phyloP scores from a whole-genome alignment of 345 rosid species.

The Eucalyptus pauciflora region DNA sequence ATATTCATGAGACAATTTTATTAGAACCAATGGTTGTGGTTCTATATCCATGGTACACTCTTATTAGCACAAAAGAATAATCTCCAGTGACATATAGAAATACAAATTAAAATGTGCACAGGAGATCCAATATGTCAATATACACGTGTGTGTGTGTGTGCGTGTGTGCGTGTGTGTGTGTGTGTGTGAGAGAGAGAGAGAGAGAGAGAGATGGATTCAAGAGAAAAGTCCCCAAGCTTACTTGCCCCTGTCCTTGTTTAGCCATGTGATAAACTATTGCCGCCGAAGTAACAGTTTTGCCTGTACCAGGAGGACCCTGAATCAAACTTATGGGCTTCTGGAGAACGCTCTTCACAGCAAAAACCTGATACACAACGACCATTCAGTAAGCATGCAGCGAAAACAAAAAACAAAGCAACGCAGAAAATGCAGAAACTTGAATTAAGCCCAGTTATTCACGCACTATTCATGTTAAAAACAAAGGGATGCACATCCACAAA shows the following conservation, averaged over 20 bases:
- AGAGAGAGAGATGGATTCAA: neutral
- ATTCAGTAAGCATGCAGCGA: neutral
- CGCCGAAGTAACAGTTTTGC: slow-evolving; percentile 99
- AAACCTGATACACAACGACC: slow-evolving; percentile 31
- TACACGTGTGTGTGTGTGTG: neutral
- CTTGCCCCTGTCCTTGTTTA: slow-evolving; percentile 99
- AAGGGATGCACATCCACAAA: neutral
- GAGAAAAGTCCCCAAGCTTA: neutral
- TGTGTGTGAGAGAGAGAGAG: neutral
- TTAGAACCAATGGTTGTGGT: neutral
- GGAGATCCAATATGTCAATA: neutral
- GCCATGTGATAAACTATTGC: slow-evolving; percentile 99
- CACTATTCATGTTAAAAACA: neutral
- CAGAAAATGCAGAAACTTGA: neutral
- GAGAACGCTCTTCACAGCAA: slow-evolving; percentile 96
- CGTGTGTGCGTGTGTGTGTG: neutral
- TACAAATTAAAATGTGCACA: neutral
- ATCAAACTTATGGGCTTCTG: slow-evolving; percentile 97
- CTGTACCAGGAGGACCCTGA: slow-evolving; percentile 99
- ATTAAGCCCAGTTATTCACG: neutral
- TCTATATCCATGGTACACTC: neutral
- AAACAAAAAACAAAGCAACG: neutral
- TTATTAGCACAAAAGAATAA: neutral
- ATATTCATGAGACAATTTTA: neutral
- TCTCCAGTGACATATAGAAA: neutral